Base-by-base conservation (phyloP, 352 stramenopile genomes). In the Aphanomyces stellatus region DNA sequence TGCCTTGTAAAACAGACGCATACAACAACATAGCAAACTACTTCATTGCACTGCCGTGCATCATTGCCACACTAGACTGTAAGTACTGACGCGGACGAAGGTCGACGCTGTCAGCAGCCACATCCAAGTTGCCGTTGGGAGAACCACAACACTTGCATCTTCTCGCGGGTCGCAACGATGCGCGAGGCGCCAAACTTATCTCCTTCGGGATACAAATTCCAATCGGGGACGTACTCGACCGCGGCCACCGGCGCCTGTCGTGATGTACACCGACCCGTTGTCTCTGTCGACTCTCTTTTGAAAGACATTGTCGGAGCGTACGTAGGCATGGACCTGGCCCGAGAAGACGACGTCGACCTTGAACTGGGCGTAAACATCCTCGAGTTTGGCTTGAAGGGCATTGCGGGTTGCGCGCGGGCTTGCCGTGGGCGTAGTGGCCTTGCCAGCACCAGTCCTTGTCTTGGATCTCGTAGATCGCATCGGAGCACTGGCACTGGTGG, bases 401-500 rank as follows among this genome's bases (percentile, higher is more conserved):
- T 56, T 82, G 75, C 2, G 76, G 76, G 46, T 85, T 74, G 2
- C n/a, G n/a, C n/a, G n/a, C n/a, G n/a, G n/a, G n/a, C n/a, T n/a
- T n/a, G n/a, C n/a, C n/a, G n/a, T n/a, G n/a, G n/a, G 13, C 60
- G 62, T 83, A 83, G 15, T 65, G 71, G 22, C 74, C 76, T 13
- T 81, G 76, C 76, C 76, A 83, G 69, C 76, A 83, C 17, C 76
- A 75, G 17, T 75, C 78, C 37, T 49, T 59, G 17, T 79, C 73
- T 57, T 74, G 53, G 30, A 82, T 77, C 2, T 78, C 70, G 43
- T 79, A 82, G 56, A 74, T 75, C 4, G 69, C 74, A 17, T 71
- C 62, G 46, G 75, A 82, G 30, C 75, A 81, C 25, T 76, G 72
- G 31, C 75, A 81, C 69, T 90, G 78, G 69, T 88, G 81, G 55